Conservation (phyloP, 1,284 basidiomycete species). For the Cutaneotrichosporon mucoides region DNA sequence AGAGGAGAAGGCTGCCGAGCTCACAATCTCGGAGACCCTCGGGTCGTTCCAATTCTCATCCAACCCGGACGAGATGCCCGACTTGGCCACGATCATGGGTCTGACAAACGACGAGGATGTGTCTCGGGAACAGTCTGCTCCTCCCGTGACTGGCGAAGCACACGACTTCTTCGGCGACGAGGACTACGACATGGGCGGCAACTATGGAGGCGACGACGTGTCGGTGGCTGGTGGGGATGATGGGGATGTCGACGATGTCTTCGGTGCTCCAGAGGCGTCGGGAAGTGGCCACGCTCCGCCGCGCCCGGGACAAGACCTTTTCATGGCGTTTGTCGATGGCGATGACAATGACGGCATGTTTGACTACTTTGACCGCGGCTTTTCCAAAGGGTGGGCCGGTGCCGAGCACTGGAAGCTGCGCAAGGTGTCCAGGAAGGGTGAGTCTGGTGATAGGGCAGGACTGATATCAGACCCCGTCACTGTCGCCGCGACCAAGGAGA, state of each 20-base stretch:
- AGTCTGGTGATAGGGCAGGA: not conserved
- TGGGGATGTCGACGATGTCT: slow-evolving; percentile 43
- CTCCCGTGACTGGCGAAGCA: slow-evolving; percentile 21
- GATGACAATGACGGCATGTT: slow-evolving; percentile 60
- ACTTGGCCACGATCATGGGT: slow-evolving; percentile 45
- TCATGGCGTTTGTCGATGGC: slow-evolving; percentile 75
- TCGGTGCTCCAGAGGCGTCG: slow-evolving; percentile 21
- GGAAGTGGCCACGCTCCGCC: slow-evolving; percentile 57
- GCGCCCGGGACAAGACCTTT: slow-evolving; percentile 65
- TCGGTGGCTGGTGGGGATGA: slow-evolving; percentile 49
- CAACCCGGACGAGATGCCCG: slow-evolving; percentile 54
- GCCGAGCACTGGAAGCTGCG: slow-evolving; percentile 97
- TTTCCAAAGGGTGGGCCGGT: slow-evolving; percentile 95
- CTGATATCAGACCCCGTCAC: slow-evolving; percentile 50
- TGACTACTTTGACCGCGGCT: slow-evolving; percentile 88
- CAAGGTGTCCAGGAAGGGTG: slow-evolving; percentile 60
- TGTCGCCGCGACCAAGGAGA: slow-evolving; percentile 54
- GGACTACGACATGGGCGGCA: slow-evolving; percentile 66
- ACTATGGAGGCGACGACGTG: slow-evolving; percentile 38
- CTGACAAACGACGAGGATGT: slow-evolving; percentile 25
- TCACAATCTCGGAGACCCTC: slow-evolving; percentile 74
- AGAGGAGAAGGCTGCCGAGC: slow-evolving; percentile 59
- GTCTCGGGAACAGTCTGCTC: slow-evolving; percentile 3
- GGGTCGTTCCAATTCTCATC: slow-evolving; percentile 72
- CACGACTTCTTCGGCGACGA: slow-evolving; percentile 56